Evolutionary conservation across 2,329 filamentous ascomycete species (phyloP).

Genomic region (Cercospora sesami): DNA sequence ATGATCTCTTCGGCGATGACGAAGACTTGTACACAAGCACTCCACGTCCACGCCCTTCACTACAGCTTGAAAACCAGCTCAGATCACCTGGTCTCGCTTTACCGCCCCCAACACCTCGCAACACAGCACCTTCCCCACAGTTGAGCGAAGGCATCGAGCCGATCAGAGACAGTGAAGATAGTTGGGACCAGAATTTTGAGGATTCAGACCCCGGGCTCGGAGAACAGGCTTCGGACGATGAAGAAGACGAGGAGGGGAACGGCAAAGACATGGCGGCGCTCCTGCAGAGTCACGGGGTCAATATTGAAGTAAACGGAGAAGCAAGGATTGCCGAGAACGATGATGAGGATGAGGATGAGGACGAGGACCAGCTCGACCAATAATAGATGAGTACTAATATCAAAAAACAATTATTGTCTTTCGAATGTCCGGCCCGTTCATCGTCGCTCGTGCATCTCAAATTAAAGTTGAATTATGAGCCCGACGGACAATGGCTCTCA

Average conservation of each 20-base stretch:
- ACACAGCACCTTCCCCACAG: background rate
- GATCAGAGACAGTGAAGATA: background rate
- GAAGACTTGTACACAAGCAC: background rate
- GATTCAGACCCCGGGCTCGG: background rate
- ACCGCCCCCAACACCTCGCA: constrained; percentile 3
- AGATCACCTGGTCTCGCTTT: background rate
- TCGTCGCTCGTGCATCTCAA: background rate
- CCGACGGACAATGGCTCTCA: background rate
- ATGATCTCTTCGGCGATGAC: constrained; percentile 7
- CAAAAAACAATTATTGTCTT: background rate
- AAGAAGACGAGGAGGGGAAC: background rate
- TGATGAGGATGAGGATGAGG: background rate
- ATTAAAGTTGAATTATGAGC: background rate
- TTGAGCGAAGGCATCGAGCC: background rate
- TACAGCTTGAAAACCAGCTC: background rate
- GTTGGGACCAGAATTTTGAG: background rate
- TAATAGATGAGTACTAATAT: background rate
- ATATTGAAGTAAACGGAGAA: background rate
- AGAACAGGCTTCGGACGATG: background rate
- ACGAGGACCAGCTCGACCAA: background rate
- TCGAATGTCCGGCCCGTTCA: background rate
- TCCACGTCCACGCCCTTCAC: background rate
- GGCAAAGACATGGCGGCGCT: background rate
- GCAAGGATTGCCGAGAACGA: background rate
- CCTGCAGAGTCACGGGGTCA: background rate